phyloP scores from a whole-genome alignment of 495 filamentous ascomycete species.

The Xylaria venustula region DNA sequence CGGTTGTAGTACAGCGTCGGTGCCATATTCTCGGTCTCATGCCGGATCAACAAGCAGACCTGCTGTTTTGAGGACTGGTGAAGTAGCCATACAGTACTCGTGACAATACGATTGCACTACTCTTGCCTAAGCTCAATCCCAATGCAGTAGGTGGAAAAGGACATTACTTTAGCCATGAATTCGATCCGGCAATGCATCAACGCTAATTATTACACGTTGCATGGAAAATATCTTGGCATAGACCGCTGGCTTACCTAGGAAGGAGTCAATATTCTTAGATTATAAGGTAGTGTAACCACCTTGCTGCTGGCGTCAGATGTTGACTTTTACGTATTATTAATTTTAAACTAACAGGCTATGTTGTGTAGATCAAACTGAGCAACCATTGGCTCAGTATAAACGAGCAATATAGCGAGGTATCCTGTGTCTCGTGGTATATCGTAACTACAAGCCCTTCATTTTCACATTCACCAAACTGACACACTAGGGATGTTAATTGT shows the following conservation, averaged over 20 bases:
- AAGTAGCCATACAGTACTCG: not conserved
- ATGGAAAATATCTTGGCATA: not conserved
- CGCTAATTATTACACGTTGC: not conserved
- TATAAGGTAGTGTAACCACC: not conserved
- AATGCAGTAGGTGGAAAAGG: conserved; percentile 1
- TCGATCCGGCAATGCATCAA: not conserved
- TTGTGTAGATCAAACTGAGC: not conserved
- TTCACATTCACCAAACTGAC: not conserved
- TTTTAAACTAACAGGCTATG: too few species aligned
- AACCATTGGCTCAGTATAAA: not conserved
- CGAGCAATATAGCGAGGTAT: too few species aligned
- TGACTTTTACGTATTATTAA: not conserved
- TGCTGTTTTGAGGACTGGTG: not conserved
- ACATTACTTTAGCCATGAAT: too few species aligned
- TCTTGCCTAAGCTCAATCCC: not conserved
- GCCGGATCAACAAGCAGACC: not conserved
- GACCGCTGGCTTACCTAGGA: not conserved
- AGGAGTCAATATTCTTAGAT: not conserved
- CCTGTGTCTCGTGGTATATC: too few species aligned
- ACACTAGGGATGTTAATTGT: conserved; percentile 8
- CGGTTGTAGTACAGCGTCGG: not conserved
- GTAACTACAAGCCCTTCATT: not conserved
- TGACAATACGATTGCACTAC: not conserved
- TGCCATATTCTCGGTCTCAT: not conserved
- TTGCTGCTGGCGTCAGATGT: not conserved